Base-by-base conservation (phyloP, 345 rosid species). In the Turritis glabra region DNA sequence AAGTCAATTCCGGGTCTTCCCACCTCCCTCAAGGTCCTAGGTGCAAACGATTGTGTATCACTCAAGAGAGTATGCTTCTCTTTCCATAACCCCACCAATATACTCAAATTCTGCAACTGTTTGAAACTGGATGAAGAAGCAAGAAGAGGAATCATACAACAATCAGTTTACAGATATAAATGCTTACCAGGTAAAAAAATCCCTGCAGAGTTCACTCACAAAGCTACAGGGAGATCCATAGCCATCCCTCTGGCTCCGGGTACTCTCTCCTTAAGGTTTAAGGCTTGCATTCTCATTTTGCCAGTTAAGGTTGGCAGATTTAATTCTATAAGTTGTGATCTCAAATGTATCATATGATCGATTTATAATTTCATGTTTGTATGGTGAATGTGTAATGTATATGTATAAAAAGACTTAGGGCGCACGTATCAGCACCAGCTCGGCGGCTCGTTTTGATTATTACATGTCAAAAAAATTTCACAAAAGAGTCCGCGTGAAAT, bases 401-500 rank as follows among this genome's bases (percentile, higher is more conserved):
- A 33, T 67, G 52, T 37, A n/a, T 32, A 29, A 32, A 23, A 19
- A 18, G 5, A 69, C 43, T 38, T 72, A 47, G 12, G 27, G 6
- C 22, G 59, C 1, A 27, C 22, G 22, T 65, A 47, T 65, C 23
- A 38, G 32, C 52, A 50, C 22, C 17, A 3, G 40, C 35, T 53
- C 10, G 38, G 60, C 21, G 3, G 40, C 40, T 56, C 41, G 12
- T 38, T 72, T 51, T 61, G 62, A 53, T 56, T 29, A n/a, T n/a
- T n/a, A n/a, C 59, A 37, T 68, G 35, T 38, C 50, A 5, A 40
- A 43, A 43, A 53, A 29, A 25, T 76, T 76, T 53, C 51, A n/a
- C n/a, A n/a, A n/a, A n/a, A n/a, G n/a, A 62, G 62, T 68, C 29
- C 71, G 64, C 70, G 70, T 62, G 80, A 69, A 25, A 25, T 76